Percentiles rank a stretch among this genome's conserved stretches.
phyloP scores from a whole-genome alignment of 331 rosid genomes.

The Prunus yedoensis region DNA sequence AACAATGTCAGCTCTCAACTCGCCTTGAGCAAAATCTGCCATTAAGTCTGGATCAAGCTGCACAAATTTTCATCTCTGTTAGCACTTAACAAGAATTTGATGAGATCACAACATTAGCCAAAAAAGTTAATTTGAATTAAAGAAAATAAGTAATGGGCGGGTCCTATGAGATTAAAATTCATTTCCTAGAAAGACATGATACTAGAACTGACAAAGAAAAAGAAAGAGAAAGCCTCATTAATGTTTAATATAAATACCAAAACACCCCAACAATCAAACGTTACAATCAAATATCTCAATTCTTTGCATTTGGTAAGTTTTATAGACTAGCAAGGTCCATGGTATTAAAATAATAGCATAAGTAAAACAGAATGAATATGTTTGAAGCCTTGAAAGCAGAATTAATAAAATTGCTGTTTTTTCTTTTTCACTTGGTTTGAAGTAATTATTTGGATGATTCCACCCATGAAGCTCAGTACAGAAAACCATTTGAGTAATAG shows the following conservation, averaged over 20 bases:
- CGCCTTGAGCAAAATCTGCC: constrained; percentile 67
- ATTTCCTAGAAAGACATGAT: neutral
- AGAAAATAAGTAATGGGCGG: neutral
- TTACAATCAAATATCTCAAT: neutral
- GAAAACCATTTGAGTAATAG: neutral
- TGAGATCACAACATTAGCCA: neutral
- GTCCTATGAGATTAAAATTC: neutral
- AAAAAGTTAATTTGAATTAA: neutral
- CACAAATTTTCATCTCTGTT: constrained; percentile 31
- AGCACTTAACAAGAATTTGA: constrained; percentile 18
- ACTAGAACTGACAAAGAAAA: neutral
- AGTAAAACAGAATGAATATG: neutral
- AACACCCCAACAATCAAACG: neutral
- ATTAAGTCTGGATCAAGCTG: constrained; percentile 69
- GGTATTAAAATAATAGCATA: neutral
- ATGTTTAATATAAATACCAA: neutral
- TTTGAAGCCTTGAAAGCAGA: neutral
- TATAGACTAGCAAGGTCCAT: neutral
- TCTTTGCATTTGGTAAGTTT: neutral
- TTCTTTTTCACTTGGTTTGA: neutral
- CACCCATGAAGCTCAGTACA: too few relatives aligned
- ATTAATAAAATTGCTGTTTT: neutral
- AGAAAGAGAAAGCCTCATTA: neutral
- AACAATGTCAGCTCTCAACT: constrained; percentile 44
- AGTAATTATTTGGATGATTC: neutral